A percentile compares a stretch with the other conserved stretches of the same genome.
phyloP scores from a whole-genome alignment of 495 filamentous ascomycete genomes.

The Penicillium arizonense region DNA sequence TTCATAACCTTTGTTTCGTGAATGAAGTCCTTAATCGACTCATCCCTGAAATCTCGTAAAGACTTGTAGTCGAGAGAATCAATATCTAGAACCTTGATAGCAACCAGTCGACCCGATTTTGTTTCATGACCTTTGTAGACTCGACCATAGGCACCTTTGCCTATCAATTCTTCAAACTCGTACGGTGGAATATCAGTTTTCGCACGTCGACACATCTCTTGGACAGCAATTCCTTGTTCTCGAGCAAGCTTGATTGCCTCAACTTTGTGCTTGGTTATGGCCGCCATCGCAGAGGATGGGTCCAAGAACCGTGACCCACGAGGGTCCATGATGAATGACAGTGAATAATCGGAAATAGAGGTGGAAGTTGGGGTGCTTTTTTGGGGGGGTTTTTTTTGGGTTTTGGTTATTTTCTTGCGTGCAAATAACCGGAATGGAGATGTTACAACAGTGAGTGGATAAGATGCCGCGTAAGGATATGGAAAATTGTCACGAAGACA shows the following conservation, averaged over 20 bases:
- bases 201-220: constrained; percentile 48
- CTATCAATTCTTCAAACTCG: constrained; percentile 83
- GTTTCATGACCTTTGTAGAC: constrained; percentile 78
- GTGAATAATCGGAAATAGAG: background rate
- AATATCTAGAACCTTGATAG: constrained; percentile 95
- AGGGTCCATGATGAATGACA: constrained; percentile 24
- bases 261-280: constrained; percentile 48
- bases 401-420: no score
- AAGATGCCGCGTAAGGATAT: no score
- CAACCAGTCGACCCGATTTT: constrained; percentile 66
- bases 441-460: no score
- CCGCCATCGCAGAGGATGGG: constrained; percentile 46
- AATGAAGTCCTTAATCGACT: constrained; percentile 80
- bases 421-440: no score
- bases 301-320: constrained; percentile 39
- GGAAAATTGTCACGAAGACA: no score
- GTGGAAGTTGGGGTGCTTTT: no score
- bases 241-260: constrained; percentile 50
- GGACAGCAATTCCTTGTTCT: constrained; percentile 46
- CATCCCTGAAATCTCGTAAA: constrained; percentile 67
- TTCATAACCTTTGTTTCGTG: constrained; percentile 88
- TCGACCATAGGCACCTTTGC: constrained; percentile 92
- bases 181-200: constrained; percentile 59
- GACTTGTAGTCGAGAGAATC: constrained; percentile 75
- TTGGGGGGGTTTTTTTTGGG: no score